These are phyloP conservation scores for Neopestalotiopsis sp. DNA, from an alignment of 2,329 filamentous ascomycete species.

Conservation along the genomic window DNA sequence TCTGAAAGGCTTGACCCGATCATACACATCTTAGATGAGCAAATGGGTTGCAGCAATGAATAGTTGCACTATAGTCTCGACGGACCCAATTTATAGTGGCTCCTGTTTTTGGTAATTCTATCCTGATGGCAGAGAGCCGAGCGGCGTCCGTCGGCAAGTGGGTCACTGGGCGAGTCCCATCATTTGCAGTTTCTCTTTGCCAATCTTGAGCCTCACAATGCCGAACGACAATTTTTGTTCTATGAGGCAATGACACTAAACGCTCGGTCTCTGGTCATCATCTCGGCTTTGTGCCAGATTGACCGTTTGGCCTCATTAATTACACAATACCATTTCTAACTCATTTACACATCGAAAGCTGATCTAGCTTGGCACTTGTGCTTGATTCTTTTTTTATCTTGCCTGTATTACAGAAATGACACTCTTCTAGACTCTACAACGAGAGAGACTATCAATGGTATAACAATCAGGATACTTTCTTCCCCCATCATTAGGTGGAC, in stretches of 20 bases:
- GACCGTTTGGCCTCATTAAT: background rate
- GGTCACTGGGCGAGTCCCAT: background rate
- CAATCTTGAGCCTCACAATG: conserved; percentile 7
- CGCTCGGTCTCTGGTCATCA: background rate
- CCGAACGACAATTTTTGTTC: background rate
- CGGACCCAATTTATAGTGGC: background rate
- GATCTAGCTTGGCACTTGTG: background rate
- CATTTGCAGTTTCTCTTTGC: background rate
- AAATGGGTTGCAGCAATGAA: background rate
- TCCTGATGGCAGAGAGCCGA: background rate
- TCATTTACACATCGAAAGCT: background rate
- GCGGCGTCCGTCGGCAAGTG: background rate
- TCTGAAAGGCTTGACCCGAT: background rate
- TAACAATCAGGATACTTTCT: background rate
- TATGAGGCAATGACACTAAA: background rate
- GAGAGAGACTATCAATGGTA: background rate
- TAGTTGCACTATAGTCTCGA: background rate
- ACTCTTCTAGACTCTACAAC: background rate
- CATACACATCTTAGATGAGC: background rate
- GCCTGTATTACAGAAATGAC: background rate
- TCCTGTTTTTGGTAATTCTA: background rate
- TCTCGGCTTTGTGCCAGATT: background rate
- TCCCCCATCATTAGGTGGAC: conserved; percentile 6
- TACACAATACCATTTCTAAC: background rate
- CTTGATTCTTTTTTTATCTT: background rate